Evolutionary conservation across 2,329 filamentous ascomycete species (phyloP).

Genomic region (Colletotrichum costaricense): DNA sequence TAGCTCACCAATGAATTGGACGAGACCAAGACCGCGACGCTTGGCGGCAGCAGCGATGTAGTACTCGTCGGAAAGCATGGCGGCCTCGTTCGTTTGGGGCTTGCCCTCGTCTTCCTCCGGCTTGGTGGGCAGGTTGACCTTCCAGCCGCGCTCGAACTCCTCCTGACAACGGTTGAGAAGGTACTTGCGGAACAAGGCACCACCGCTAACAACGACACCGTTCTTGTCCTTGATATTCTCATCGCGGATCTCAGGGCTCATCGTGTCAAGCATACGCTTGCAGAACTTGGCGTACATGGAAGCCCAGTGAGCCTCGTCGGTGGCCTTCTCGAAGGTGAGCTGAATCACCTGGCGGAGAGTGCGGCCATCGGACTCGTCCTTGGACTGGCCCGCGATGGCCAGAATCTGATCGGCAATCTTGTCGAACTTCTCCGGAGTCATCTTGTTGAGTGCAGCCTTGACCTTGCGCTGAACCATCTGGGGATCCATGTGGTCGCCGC

Average conservation of each 20-base stretch:
- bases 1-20: constrained; percentile 98
- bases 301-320: constrained; percentile 98
- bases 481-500: constrained; percentile 77
- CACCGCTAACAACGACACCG: constrained; percentile 88
- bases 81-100: constrained; percentile 74
- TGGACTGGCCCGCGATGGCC: constrained; percentile 91
- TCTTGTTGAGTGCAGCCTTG: constrained; percentile 98
- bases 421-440: constrained; percentile 99
- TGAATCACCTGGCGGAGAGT: constrained; percentile 98
- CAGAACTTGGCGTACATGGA: constrained; percentile 99
- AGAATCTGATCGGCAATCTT: constrained; percentile 95
- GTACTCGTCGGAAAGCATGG: constrained; percentile 94
- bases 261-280: constrained; percentile 94
- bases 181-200: constrained; percentile 97
- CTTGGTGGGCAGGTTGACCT: constrained; percentile 82
- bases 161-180: constrained; percentile 98
- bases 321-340: constrained; percentile 98
- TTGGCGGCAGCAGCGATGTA: constrained; percentile 94
- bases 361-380: constrained; percentile 92
- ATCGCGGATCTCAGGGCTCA: constrained; percentile 94
- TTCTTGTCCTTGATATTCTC: constrained; percentile 94
- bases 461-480: constrained; percentile 98
- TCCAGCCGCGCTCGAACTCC: constrained; percentile 98
- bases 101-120: constrained; percentile 67
- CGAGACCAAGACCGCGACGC: constrained; percentile 94